Percentiles rank a stretch among this genome's conserved stretches.
phyloP scores from a whole-genome alignment of 257 asterid genomes.

The Striga asiatica region DNA sequence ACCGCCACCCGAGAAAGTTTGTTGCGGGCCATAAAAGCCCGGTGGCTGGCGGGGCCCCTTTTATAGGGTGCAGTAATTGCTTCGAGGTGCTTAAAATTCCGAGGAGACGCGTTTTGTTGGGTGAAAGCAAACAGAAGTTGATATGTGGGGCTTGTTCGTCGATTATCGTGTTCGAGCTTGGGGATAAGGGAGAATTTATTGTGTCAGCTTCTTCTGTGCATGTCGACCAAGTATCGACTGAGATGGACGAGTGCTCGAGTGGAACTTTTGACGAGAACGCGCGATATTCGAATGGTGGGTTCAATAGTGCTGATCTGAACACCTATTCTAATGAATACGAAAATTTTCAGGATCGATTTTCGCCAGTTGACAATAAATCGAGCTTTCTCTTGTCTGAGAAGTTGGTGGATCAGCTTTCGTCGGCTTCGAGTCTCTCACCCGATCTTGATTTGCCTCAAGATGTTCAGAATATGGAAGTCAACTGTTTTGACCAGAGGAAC shows the following conservation, averaged over 20 bases:
- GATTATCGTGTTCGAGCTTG: slow-evolving; percentile 44
- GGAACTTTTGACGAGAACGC: slow-evolving; percentile 46
- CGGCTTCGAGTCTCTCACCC: slow-evolving; percentile 35
- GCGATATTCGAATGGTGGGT: no score
- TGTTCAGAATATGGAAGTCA: slow-evolving; percentile 21
- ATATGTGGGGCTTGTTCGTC: slow-evolving; percentile 93
- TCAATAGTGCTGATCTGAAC: no score
- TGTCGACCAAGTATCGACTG: slow-evolving; percentile 35
- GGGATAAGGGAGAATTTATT: slow-evolving; percentile 34
- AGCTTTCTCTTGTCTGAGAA: no score
- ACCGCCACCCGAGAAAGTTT: slow-evolving; percentile 38
- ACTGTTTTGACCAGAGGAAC: slow-evolving; percentile 32
- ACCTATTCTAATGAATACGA: slow-evolving; percentile 32
- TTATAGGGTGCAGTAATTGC: slow-evolving; percentile 75
- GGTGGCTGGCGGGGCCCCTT: slow-evolving; percentile 87
- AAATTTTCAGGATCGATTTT: no score
- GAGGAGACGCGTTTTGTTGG: slow-evolving; percentile 32
- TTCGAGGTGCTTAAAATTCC: slow-evolving; percentile 64
- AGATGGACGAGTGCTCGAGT: slow-evolving; percentile 33
- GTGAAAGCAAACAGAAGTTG: slow-evolving; percentile 35
- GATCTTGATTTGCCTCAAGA: slow-evolving; percentile 32
- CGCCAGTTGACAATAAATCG: slow-evolving; percentile 32
- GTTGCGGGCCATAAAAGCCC: slow-evolving; percentile 39
- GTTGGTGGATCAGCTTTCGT: slow-evolving; percentile 35
- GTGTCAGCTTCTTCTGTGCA: slow-evolving; percentile 43